Percentiles rank a stretch among this genome's conserved stretches.
Evolutionary conservation across 31 red algal genomes (phyloP).

Genomic region (Pterothamnion heteromorphum): DNA sequence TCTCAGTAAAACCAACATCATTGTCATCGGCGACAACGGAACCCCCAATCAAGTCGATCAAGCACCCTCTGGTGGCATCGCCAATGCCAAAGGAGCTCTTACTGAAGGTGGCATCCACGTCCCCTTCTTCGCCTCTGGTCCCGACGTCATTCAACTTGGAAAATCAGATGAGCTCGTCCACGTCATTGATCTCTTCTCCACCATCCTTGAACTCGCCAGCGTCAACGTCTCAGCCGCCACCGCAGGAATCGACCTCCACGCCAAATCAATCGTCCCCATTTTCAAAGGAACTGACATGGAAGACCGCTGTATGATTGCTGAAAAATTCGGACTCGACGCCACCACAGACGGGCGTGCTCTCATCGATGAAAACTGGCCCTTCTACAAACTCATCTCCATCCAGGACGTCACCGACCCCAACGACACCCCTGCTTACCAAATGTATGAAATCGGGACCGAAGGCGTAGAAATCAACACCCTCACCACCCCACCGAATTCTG

Average conservation of each 20-base stretch:
- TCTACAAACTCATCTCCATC: not conserved
- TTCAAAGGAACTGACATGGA: not conserved
- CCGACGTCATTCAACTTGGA: not conserved
- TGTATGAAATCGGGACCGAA: not conserved
- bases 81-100: not conserved
- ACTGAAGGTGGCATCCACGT: not conserved
- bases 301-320: not conserved
- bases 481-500: not conserved
- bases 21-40: not conserved
- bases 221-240: no score
- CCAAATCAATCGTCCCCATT: not conserved
- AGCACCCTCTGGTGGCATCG: not conserved
- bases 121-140: not conserved
- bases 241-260: not conserved
- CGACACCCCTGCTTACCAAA: not conserved
- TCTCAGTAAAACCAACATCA: not conserved
- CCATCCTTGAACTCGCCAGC: not conserved
- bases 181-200: not conserved
- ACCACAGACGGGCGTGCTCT: not conserved
- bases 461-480: not conserved
- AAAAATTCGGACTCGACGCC: not conserved
- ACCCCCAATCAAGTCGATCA: not conserved
- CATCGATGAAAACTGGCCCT: not conserved
- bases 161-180: not conserved
- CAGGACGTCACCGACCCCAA: not conserved